Percentiles rank a stretch among this genome's conserved stretches.
Conservation (phyloP, 495 filamentous ascomycete genomes). For the Clavariopsis aquatica region DNA sequence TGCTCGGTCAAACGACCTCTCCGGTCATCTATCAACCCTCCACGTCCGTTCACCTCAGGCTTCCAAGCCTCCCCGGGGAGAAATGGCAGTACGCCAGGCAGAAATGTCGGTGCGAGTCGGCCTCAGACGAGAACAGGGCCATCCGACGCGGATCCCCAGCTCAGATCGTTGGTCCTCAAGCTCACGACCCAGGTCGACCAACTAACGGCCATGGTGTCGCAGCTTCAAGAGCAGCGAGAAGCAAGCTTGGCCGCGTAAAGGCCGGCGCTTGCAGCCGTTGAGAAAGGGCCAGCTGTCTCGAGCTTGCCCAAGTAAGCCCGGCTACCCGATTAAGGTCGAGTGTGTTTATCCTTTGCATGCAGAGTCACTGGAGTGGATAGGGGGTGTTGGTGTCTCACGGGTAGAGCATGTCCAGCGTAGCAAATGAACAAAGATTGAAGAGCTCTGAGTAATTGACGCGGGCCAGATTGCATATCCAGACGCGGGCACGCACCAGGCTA, state of each 20-base stretch:
- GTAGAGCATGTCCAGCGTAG: slow-evolving; percentile 10
- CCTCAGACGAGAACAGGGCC: slow-evolving; percentile 24
- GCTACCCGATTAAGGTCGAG: neutral
- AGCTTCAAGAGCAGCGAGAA: slow-evolving; percentile 35
- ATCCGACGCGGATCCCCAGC: slow-evolving; percentile 34
- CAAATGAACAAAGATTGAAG: slow-evolving; percentile 17
- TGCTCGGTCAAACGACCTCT: slow-evolving; percentile 23
- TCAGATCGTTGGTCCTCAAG: slow-evolving; percentile 40
- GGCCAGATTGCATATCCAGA: slow-evolving; percentile 11
- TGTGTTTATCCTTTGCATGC: slow-evolving; percentile 2
- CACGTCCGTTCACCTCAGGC: slow-evolving; percentile 29
- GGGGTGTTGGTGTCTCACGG: slow-evolving; percentile 35
- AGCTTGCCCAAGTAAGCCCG: slow-evolving; percentile 1
- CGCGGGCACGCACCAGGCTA: slow-evolving; percentile 14
- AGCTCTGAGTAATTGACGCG: slow-evolving; percentile 2
- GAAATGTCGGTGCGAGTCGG: slow-evolving; percentile 22
- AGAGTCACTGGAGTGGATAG: neutral
- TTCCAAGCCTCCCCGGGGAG: slow-evolving; percentile 29
- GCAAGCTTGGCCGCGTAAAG: slow-evolving; percentile 30
- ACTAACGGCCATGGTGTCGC: slow-evolving; percentile 38
- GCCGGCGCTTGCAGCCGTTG: slow-evolving; percentile 30
- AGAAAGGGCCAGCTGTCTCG: neutral
- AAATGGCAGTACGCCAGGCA: slow-evolving; percentile 19
- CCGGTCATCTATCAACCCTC: slow-evolving; percentile 35
- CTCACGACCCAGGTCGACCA: slow-evolving; percentile 42